Evolutionary conservation across 2,329 filamentous ascomycete species (phyloP), one percentile per base, ranked within the genome.

Genomic region (Pseudocercospora fijiensis): DNA sequence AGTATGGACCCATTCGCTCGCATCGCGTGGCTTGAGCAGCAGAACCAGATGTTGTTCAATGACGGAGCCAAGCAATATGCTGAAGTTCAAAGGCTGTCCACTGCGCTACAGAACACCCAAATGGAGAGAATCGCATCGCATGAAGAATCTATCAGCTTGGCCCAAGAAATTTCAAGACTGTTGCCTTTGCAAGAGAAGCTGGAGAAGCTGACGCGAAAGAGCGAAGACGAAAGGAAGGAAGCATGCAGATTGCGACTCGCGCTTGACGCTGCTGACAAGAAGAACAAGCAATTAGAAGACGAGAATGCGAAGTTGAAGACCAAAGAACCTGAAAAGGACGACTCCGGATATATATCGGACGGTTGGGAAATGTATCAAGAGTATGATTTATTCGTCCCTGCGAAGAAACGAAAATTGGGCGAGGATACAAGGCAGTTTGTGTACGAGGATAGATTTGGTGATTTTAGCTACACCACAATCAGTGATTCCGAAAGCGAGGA

Each of bases 1-100:
- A 55, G 26, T 37, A 2, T n/a, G 26, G 58, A 61, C 41, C 26
- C 47, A 13, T 56, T 37, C n/a, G 47, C 58, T 8, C 58, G 58
- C 41, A 30, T 61, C 28, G 49, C 58, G 11, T 61, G 58, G 58
- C 58, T 61, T 26, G 58, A 61, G 33, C 52, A 28, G 30, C 47
- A 61, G 28, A 33, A 61, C 41, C 58, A 61, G 49, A 37, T 33
- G 11, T 20, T 61, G 11, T 56, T 41, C 49, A 28, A 43, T 22
- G 20, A 55, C 37, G 33, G 41, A 24, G 22, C 26, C 8, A 16
- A 24, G 20, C 24, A 53, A 43, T 60, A 72, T 71, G 45, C 67
- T 57, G 18, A 56, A 11, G 52, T 37, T 22, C 20, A 20, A 9
- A n/a, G 51, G 10, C 43, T 57, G 6, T 37, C 33, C 33, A 37